These are phyloP conservation scores for Tympanopsis confertula DNA, from an alignment of 2,329 filamentous ascomycete genomes.

Conservation along the genomic window DNA sequence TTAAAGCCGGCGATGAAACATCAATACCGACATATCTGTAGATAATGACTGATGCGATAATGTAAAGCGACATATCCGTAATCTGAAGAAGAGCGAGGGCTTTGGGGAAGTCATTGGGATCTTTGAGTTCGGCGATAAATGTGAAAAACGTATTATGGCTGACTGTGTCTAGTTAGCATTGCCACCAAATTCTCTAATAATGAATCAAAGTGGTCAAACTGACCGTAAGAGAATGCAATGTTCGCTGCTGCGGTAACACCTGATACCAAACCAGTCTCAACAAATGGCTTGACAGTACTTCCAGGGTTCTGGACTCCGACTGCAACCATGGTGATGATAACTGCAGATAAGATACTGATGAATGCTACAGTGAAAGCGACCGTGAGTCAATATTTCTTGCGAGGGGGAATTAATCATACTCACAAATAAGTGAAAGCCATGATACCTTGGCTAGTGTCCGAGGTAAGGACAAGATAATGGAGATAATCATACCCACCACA, in stretches of 20 bases:
- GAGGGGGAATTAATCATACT: constrained; percentile 2
- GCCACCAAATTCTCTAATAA: constrained; percentile 9
- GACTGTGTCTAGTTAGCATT: constrained; percentile 11
- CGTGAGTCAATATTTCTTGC: not conserved
- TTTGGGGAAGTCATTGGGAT: constrained; percentile 40
- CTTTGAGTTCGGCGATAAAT: constrained; percentile 39
- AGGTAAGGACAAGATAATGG: constrained; percentile 33
- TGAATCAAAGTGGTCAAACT: constrained; percentile 15
- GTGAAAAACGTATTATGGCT: constrained; percentile 44
- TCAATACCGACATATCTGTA: constrained; percentile 41
- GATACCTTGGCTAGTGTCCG: constrained; percentile 39
- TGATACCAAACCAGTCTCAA: constrained; percentile 22
- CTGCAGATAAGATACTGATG: constrained; percentile 34
- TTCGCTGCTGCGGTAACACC: constrained; percentile 34
- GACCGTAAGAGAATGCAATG: constrained; percentile 42
- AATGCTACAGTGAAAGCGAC: constrained; percentile 31
- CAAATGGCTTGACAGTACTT: constrained; percentile 20
- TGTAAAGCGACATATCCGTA: constrained; percentile 37
- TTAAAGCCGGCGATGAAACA: constrained; percentile 41
- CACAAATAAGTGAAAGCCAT: constrained; percentile 36
- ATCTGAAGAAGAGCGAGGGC: constrained; percentile 36
- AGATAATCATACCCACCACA: constrained; percentile 32
- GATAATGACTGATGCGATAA: constrained; percentile 38
- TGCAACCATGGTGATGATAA: constrained; percentile 39
- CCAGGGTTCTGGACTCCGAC: constrained; percentile 31